Conservation (phyloP, 2,329 filamentous ascomycete genomes). For the Alternaria viburni region DNA sequence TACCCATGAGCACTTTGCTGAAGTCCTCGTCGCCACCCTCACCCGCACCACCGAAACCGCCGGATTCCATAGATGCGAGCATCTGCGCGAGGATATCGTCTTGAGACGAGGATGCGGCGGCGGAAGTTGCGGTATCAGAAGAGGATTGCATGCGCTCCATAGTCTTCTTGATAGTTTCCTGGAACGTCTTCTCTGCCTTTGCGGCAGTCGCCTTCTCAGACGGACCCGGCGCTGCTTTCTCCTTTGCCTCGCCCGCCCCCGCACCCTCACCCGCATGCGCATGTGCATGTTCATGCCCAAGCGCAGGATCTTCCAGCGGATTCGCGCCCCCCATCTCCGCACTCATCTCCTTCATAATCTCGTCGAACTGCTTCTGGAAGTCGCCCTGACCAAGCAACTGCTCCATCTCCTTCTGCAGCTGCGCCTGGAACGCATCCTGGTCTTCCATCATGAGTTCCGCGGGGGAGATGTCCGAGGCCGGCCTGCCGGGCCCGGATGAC, state of each 20-base stretch:
- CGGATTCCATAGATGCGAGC: constrained; percentile 82
- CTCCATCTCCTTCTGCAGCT: constrained; percentile 90
- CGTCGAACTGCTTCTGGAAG: constrained; percentile 80
- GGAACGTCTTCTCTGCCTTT: constrained; percentile 73
- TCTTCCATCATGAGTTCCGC: constrained; percentile 38
- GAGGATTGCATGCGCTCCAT: constrained; percentile 97
- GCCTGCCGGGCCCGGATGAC: constrained; percentile 50
- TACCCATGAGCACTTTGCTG: constrained; percentile 91
- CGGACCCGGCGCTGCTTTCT: constrained; percentile 10
- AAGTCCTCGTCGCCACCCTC: constrained; percentile 79
- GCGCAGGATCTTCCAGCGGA: constrained; percentile 24
- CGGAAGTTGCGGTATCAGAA: constrained; percentile 81
- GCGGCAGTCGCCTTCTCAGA: constrained; percentile 27
- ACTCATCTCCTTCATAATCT: constrained; percentile 74
- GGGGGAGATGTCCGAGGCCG: constrained; percentile 38
- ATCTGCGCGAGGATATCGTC: constrained; percentile 92
- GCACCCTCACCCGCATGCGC: constrained; percentile 14
- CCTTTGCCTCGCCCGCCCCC: constrained; percentile 15
- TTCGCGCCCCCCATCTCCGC: constrained; percentile 40
- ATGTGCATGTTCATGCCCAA: constrained; percentile 33
- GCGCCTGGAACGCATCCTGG: constrained; percentile 78
- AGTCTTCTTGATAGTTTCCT: constrained; percentile 89
- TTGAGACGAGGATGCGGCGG: constrained; percentile 63
- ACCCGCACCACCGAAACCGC: constrained; percentile 57
- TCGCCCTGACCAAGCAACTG: constrained; percentile 76